Base-by-base conservation (phyloP, 1,284 basidiomycete genomes). In the Rhodotorula mucilaginosa region DNA sequence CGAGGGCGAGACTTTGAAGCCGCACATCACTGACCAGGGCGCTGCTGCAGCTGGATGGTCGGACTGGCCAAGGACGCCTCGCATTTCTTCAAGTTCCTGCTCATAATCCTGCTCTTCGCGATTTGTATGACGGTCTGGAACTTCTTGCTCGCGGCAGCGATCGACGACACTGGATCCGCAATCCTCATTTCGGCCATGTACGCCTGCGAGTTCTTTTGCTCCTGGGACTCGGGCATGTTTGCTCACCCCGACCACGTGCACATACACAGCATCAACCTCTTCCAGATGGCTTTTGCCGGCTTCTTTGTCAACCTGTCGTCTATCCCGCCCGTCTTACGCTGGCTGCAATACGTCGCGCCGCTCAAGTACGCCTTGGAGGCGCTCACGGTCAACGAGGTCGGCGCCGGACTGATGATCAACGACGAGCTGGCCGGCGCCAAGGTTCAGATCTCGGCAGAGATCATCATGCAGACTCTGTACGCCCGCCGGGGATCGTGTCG, bases 401-500 rank as follows among this genome's bases (percentile, higher is more conserved):
- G 88, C 51, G 88, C 89, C 1, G 93, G 92, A 5, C 83, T 95
- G 49, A 87, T 89, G 86, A 95, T 96, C 67, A 73, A 86, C 69
- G 93, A 96, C 82, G 84, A 82, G 6, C 81, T 96, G 44, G 84
- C 88, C 72, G 93, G 93, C 47, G 92, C 95, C 16, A 88, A 89
- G 2, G 86, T 97, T 39, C 82, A 87, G 65, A 85, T 94, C 61
- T 90, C 88, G 3, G 93, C 92, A 0, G 83, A 82, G 63, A 79
- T 94, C 73, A 93, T 96, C 78, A 91, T 96, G 93, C 83, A 89
- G 70, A 76, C 88, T 85, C 83, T 95, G 39, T 96, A 95, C 79
- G 93, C 92, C 3, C 94, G 94, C 3, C 94, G 94, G 78, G 85
- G 87, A 19, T 77, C 83, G 65, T 86, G 87, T 73, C 88, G 89